phyloP scores from a whole-genome alignment of 2,329 filamentous ascomycete species.

The Phaeoacremonium minimum region DNA sequence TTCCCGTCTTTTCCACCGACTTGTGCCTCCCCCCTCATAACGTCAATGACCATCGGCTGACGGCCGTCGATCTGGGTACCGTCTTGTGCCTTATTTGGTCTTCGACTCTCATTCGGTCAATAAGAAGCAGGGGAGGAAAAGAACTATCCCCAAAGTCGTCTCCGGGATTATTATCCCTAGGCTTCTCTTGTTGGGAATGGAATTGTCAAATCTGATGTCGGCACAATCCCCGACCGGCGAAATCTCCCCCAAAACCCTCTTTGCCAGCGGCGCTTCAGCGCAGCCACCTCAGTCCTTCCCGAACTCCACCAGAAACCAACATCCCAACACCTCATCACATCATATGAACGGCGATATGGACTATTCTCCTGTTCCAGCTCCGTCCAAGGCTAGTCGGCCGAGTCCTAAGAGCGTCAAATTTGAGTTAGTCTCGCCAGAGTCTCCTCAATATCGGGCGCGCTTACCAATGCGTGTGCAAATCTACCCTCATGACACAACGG shows the following conservation, averaged over 20 bases:
- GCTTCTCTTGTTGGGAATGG: slow-evolving; percentile 18
- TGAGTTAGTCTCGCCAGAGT: slow-evolving; percentile 66
- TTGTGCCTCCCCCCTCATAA: no score
- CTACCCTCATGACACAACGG: slow-evolving; percentile 91
- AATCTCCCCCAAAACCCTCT: slow-evolving; percentile 12
- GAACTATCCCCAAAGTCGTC: background rate
- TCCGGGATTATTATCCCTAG: slow-evolving; percentile 5
- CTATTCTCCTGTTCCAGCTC: slow-evolving; percentile 4
- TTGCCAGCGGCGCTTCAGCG: slow-evolving; percentile 20
- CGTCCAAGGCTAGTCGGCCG: slow-evolving; percentile 31
- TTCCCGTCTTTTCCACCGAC: no score
- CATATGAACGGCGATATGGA: slow-evolving; percentile 8
- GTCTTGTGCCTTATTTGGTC: background rate
- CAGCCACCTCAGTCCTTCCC: slow-evolving; percentile 10
- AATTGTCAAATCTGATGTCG: slow-evolving; percentile 22
- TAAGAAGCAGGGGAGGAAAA: background rate
- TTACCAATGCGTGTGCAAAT: slow-evolving; percentile 87
- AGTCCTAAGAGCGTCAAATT: slow-evolving; percentile 74
- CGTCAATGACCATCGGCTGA: background rate
- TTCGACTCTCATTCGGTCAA: background rate
- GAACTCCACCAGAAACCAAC: background rate
- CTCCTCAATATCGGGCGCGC: slow-evolving; percentile 66
- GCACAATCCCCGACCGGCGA: slow-evolving; percentile 15
- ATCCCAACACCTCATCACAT: background rate
- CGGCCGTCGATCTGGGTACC: background rate